phyloP scores from a whole-genome alignment of 2,329 filamentous ascomycete species.

The Kalaharituber pfeilii region DNA sequence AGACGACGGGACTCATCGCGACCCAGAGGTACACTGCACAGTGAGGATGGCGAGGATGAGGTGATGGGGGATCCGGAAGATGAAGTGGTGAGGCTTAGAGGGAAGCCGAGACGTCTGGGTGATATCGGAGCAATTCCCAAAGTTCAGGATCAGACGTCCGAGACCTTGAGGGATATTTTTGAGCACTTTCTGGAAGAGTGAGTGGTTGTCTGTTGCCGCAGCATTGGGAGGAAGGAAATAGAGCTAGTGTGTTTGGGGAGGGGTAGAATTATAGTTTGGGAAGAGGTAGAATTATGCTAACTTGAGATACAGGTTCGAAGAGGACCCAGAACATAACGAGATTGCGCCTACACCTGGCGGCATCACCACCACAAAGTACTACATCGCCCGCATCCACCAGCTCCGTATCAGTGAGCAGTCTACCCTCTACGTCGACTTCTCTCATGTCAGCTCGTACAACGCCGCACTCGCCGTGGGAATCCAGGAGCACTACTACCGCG shows the following conservation, averaged over 20 bases:
- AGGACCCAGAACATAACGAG: slow-evolving; percentile 45
- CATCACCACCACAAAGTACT: slow-evolving; percentile 62
- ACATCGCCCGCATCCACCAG: slow-evolving; percentile 65
- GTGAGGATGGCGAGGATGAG: slow-evolving; percentile 32
- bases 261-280: not conserved
- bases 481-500: slow-evolving; percentile 82
- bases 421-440: slow-evolving; percentile 74
- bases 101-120: slow-evolving; percentile 27
- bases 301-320: slow-evolving; percentile 38
- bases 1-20: slow-evolving; percentile 25
- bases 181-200: slow-evolving; percentile 65
- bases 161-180: slow-evolving; percentile 58
- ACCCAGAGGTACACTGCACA: slow-evolving; percentile 27
- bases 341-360: slow-evolving; percentile 50
- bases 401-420: slow-evolving; percentile 60
- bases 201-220: no score
- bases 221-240: no score
- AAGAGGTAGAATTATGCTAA: not conserved
- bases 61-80: slow-evolving; percentile 36
- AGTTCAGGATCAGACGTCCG: slow-evolving; percentile 59
- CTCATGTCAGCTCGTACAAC: slow-evolving; percentile 52
- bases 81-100: slow-evolving; percentile 34
- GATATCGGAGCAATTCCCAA: slow-evolving; percentile 41
- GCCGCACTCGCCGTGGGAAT: slow-evolving; percentile 72
- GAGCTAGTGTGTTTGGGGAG: not conserved